Percentiles rank a stretch among this genome's conserved stretches.
These are phyloP conservation scores for Halophytophthora polymorphica DNA, from an alignment of 352 stramenopile species.

Conservation along the genomic window DNA sequence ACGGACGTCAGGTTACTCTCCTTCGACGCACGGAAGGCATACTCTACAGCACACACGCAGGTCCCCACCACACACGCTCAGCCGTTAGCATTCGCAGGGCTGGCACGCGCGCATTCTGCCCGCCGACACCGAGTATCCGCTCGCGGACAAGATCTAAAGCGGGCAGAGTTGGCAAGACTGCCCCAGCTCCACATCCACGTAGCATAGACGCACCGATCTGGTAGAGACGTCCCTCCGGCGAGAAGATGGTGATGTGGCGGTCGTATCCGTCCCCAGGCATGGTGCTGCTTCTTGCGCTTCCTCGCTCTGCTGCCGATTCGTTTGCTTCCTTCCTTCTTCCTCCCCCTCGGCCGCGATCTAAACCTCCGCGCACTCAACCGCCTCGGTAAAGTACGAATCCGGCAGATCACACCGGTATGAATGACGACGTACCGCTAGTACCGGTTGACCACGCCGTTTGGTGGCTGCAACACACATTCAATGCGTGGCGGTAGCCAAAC, in stretches of 20 bases:
- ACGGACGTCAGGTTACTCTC: constrained; percentile 94
- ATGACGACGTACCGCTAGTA: no score
- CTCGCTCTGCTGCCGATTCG: constrained; percentile 3
- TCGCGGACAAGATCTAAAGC: no score
- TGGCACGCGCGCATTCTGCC: background rate
- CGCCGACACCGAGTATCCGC: no score
- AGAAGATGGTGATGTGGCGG: constrained; percentile 98
- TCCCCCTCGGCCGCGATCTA: constrained; percentile 16
- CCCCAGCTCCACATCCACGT: background rate
- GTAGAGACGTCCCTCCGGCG: constrained; percentile 97
- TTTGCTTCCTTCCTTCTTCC: constrained; percentile 12
- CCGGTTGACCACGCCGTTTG: background rate
- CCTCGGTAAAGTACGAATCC: constrained; percentile 9
- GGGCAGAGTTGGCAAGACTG: no score
- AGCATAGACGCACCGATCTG: constrained; percentile 86
- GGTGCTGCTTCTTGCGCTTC: constrained; percentile 10
- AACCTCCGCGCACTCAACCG: constrained; percentile 1
- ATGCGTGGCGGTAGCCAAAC: no score
- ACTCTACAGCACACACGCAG: constrained; percentile 80
- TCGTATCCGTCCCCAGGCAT: constrained; percentile 90
- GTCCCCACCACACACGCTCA: constrained; percentile 98
- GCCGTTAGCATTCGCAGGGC: constrained; percentile 12
- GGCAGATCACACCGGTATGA: background rate
- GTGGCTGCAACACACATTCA: background rate
- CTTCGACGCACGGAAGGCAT: constrained; percentile 97